Conservation (phyloP, 176 grass and related monocot species). For the Luzula sylvatica region DNA sequence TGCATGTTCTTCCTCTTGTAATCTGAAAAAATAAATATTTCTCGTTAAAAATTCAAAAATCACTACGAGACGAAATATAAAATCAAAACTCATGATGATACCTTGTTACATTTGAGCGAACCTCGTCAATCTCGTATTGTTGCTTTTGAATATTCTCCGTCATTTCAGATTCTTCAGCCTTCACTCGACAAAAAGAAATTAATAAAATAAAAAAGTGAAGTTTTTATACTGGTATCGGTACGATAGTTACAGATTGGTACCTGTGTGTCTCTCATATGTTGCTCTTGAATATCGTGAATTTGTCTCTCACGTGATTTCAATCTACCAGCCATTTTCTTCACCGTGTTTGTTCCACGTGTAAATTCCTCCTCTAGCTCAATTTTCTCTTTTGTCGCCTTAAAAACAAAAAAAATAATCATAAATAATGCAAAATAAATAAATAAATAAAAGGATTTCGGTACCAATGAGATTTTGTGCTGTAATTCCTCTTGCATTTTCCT, state of each 20-base stretch:
- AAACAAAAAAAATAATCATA: conserved; percentile 14
- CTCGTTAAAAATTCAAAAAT: no score
- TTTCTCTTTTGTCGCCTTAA: conserved; percentile 57
- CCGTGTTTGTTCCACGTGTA: conserved; percentile 33
- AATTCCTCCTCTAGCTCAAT: conserved; percentile 59
- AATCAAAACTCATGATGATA: conserved; percentile 14
- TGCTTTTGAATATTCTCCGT: conserved; percentile 40
- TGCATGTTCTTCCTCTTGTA: conserved; percentile 51
- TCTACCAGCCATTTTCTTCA: conserved; percentile 40
- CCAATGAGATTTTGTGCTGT: conserved; percentile 40
- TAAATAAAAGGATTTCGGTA: conserved; percentile 20
- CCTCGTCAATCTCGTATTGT: conserved; percentile 41
- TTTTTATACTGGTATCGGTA: background rate
- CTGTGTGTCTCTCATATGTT: conserved; percentile 58
- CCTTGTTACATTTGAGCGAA: conserved; percentile 46
- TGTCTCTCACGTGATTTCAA: conserved; percentile 54
- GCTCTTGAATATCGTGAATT: conserved; percentile 53
- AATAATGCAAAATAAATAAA: conserved; percentile 9
- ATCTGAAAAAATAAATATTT: conserved; percentile 31
- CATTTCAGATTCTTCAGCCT: conserved; percentile 68
- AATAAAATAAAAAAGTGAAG: conserved; percentile 10
- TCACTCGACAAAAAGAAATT: conserved; percentile 28
- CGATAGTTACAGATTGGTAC: conserved; percentile 16
- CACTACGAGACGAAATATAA: background rate
- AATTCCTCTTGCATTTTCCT: conserved; percentile 34